Evolutionary conservation across 495 filamentous ascomycete genomes (phyloP), one percentile per base, ranked within the genome.

Genomic region (Penicillium odoratum): DNA sequence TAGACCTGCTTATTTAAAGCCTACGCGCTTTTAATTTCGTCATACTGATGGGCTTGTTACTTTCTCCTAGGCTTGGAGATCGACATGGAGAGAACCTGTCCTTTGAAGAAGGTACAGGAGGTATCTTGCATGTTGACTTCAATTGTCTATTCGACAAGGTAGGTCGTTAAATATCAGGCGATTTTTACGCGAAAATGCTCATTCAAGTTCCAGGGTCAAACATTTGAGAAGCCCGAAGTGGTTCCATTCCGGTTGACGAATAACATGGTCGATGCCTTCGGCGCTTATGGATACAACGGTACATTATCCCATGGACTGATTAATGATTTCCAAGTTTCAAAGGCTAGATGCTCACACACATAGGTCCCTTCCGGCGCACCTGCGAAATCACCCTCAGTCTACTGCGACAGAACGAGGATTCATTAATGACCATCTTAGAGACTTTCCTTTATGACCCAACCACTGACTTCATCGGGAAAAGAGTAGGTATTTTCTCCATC

Each of bases 101-200:
- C 34, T 90, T 98, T 48, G 92, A 98, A 70, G 91, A 97, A 80
- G 87, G 88, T 36, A 95, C 92, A 59, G 94, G 95, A 46, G 95
- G 96, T 53, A 86, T 95, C 26, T 86, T 98, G 66, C 94, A 99
- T 74, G 94, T 99, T 50, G 94, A 99, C 75, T 99, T 99, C 82
- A 99, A 99, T 74, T 99, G 94, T 74, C 88, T 99, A 21, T 99
- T 99, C 72, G 95, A 99, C 78, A 99, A 98, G 76, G 75, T 78
- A 59, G 45, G 58, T 31, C 6, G 18, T 34, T 16, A 29, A 38
- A 0, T 29, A 25, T 30, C 13, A 16, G 38, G 31, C 26, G 13
- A 0, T 49, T 15, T 4, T 8, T n/a, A 51, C 26, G 11, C 11
- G 7, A 9, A 49, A 28, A n/a, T 26, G 53, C 57, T 65, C n/a